Percentiles rank a stretch among this genome's conserved stretches.
Conservation (phyloP, 75 land plant genomes). For the Isoetes taiwanensis region DNA sequence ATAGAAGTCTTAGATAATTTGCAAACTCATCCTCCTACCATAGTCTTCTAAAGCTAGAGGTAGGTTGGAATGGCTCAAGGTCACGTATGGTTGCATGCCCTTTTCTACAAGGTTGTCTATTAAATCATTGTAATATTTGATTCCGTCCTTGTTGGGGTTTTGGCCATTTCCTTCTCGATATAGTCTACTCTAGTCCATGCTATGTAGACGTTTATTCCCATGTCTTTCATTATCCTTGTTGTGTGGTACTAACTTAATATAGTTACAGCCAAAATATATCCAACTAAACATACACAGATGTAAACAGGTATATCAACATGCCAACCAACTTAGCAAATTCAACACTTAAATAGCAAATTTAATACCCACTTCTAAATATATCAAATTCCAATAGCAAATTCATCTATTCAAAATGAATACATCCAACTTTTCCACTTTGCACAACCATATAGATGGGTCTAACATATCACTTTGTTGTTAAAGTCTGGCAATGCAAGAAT, state of each 20-base stretch:
- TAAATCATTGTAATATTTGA: neutral
- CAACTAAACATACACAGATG: no score
- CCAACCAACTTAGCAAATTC: neutral
- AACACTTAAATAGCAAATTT: no score
- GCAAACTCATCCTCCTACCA: conserved; percentile 20
- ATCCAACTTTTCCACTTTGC: neutral
- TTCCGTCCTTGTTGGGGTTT: neutral
- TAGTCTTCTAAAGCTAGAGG: conserved; percentile 35
- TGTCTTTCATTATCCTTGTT: neutral
- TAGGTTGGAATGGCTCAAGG: no score
- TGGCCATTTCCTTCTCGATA: neutral
- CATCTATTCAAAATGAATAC: neutral
- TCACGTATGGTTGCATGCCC: no score
- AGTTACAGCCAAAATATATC: no score
- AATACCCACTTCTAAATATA: neutral
- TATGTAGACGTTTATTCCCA: neutral
- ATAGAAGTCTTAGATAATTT: conserved; percentile 33
- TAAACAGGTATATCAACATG: no score
- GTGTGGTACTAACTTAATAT: no score
- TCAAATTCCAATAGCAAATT: neutral
- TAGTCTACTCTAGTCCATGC: neutral
- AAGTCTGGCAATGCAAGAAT: no score
- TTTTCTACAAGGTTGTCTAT: neutral
- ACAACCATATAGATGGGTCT: no score
- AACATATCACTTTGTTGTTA: no score